A percentile compares a stretch with the other conserved stretches of the same genome.
phyloP scores from a whole-genome alignment of 139 green algal genomes.

The Haematococcus sp. region DNA sequence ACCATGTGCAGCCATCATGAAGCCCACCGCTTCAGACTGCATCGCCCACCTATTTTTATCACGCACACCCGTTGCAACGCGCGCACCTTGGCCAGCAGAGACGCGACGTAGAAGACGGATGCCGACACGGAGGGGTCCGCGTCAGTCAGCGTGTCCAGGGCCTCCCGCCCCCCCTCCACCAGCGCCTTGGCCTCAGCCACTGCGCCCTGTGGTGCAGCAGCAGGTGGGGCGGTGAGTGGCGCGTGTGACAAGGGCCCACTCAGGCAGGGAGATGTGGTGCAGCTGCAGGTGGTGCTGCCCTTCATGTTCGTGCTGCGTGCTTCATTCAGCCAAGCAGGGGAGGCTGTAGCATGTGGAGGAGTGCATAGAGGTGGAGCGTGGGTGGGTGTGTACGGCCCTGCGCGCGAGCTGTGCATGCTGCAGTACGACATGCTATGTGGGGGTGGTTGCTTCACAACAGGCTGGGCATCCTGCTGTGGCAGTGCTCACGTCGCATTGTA shows the following conservation, averaged over 20 bases:
- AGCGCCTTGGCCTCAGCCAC: slow-evolving; percentile 48
- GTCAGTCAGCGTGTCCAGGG: slow-evolving; percentile 56
- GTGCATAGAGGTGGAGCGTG: too few species aligned
- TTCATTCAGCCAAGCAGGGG: too few species aligned
- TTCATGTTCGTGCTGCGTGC: neutral
- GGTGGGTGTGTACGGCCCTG: neutral
- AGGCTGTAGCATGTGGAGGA: too few species aligned
- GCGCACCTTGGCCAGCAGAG: slow-evolving; percentile 77
- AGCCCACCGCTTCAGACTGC: too few species aligned
- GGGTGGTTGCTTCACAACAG: too few species aligned
- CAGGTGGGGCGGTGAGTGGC: neutral
- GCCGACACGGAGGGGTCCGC: slow-evolving; percentile 88
- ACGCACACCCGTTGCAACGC: neutral
- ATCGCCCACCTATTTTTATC: too few species aligned
- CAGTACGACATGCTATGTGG: too few species aligned
- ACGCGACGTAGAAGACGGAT: slow-evolving; percentile 80
- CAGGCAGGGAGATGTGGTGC: too few species aligned
- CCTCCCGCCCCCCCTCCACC: slow-evolving; percentile 74
- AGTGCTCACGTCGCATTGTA: too few species aligned
- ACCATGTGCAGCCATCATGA: too few species aligned
- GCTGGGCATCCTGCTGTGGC: too few species aligned
- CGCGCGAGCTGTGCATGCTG: too few species aligned
- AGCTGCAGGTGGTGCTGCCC: neutral
- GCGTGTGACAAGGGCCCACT: neutral
- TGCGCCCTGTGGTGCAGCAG: slow-evolving; percentile 6